A percentile compares a stretch with the other conserved stretches of the same genome.
phyloP scores from a whole-genome alignment of 179 eudicot genomes.

The Sideroxylon spinosum region DNA sequence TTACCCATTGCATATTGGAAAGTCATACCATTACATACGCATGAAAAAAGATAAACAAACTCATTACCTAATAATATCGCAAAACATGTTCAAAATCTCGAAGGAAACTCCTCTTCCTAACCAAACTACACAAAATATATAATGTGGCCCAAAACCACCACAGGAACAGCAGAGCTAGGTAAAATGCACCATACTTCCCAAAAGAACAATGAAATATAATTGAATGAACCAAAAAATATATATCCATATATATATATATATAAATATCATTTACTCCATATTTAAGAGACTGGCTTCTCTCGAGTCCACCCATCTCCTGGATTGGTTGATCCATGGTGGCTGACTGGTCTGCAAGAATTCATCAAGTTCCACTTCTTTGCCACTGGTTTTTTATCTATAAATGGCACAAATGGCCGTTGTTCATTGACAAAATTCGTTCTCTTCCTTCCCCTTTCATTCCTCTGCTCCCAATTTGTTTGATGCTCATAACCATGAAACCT shows the following conservation, averaged over 20 bases:
- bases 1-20: not conserved
- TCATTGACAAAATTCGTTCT: slow-evolving; percentile 15
- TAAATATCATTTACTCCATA: not conserved
- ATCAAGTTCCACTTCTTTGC: slow-evolving; percentile 14
- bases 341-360: slow-evolving; percentile 16
- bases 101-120: not conserved
- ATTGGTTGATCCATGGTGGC: slow-evolving; percentile 10
- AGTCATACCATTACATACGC: not conserved
- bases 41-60: not conserved
- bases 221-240: slow-evolving; percentile 7
- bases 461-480: slow-evolving; percentile 1
- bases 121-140: not conserved
- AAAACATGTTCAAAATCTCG: slow-evolving; percentile 6
- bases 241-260: no score
- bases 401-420: not conserved
- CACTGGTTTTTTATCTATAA: not conserved
- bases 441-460: slow-evolving; percentile 15
- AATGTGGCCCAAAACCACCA: not conserved
- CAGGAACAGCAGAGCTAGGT: not conserved
- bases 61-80: not conserved
- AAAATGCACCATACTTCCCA: not conserved
- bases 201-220: not conserved
- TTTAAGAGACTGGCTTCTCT: slow-evolving; percentile 17
- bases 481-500: slow-evolving; percentile 19
- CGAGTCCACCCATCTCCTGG: slow-evolving; percentile 17